Conservation (phyloP, 306 rosid genomes). For the Albizia julibrissin region DNA sequence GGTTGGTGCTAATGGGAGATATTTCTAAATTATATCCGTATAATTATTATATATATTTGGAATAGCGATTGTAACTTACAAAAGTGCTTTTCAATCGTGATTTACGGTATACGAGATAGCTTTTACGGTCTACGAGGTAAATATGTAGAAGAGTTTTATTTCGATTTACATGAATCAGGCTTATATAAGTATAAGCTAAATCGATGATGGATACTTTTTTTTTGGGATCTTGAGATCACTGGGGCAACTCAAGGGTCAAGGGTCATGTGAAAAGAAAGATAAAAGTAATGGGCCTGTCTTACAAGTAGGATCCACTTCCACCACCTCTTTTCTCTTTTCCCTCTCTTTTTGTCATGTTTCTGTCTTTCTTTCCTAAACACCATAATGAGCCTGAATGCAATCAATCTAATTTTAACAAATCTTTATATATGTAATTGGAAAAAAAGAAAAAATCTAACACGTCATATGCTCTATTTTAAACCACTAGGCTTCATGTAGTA, state of each 20-base stretch:
- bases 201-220: too few relatives aligned
- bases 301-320: not conserved
- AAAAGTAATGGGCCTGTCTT: not conserved
- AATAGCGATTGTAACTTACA: too few relatives aligned
- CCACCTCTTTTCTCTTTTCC: not conserved
- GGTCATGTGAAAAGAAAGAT: not conserved
- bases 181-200: too few relatives aligned
- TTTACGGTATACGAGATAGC: too few relatives aligned
- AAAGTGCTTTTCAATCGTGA: too few relatives aligned
- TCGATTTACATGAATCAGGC: too few relatives aligned
- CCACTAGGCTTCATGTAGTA: not conserved
- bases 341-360: not conserved
- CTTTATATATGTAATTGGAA: not conserved
- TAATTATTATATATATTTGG: not conserved
- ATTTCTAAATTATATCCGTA: not conserved
- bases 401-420: not conserved
- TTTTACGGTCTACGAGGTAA: too few relatives aligned
- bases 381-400: not conserved
- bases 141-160: too few relatives aligned
- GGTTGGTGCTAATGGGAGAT: not conserved
- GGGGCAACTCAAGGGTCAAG: not conserved
- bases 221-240: not conserved
- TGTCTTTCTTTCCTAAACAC: not conserved
- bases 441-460: not conserved
- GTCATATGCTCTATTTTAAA: not conserved